Conservation (phyloP, 2,329 filamentous ascomycete species). For the Cladosporium cucumerinum region DNA sequence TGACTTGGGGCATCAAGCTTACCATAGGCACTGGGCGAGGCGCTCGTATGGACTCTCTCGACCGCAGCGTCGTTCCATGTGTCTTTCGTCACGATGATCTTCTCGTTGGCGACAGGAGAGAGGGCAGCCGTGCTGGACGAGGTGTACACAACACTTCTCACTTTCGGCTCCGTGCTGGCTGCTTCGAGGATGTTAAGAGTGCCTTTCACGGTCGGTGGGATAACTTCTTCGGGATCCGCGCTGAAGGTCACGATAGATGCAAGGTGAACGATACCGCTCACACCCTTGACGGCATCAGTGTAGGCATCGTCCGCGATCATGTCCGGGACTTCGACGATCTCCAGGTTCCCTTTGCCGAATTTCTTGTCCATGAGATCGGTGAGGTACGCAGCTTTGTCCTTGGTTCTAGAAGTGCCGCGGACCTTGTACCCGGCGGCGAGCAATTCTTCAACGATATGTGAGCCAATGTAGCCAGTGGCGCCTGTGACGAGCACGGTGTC, state of each 20-base stretch:
- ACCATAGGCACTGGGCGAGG: not conserved
- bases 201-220: constrained; percentile 38
- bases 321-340: constrained; percentile 33
- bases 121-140: constrained; percentile 40
- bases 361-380: constrained; percentile 25
- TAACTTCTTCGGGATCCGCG: constrained; percentile 41
- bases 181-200: constrained; percentile 38
- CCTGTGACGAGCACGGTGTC: constrained; percentile 31
- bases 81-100: constrained; percentile 32
- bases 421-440: constrained; percentile 30
- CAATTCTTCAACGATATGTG: constrained; percentile 28
- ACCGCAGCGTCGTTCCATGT: constrained; percentile 32
- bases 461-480: constrained; percentile 29
- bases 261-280: constrained; percentile 45
- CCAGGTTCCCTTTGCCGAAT: constrained; percentile 34
- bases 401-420: constrained; percentile 25
- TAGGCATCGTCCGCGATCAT: constrained; percentile 23
- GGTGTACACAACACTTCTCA: constrained; percentile 46
- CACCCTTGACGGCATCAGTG: constrained; percentile 29
- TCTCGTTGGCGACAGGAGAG: constrained; percentile 35
- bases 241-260: constrained; percentile 43
- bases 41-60: constrained; percentile 17
- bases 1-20: not conserved
- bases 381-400: constrained; percentile 24
- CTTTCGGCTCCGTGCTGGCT: constrained; percentile 38